phyloP scores from a whole-genome alignment of 2,329 filamentous ascomycete species.

The Arthrobotrys musiformis region DNA sequence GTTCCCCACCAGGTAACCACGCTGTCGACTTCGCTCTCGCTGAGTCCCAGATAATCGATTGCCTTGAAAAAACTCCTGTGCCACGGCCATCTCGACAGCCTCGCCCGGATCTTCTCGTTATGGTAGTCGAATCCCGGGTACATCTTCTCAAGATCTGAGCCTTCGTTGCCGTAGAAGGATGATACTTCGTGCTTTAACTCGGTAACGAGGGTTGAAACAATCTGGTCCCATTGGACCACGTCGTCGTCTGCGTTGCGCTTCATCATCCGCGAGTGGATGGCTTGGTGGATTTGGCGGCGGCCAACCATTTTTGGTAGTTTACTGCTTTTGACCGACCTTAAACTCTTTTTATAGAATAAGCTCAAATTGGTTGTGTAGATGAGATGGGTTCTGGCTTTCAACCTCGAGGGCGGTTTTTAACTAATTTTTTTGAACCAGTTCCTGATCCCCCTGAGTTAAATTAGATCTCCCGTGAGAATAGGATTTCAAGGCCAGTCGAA shows the following conservation, averaged over 20 bases:
- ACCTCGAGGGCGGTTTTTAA: not conserved
- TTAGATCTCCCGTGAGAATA: not conserved
- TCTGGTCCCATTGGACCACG: slow-evolving; percentile 55
- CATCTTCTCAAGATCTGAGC: slow-evolving; percentile 55
- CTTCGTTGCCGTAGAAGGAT: slow-evolving; percentile 57
- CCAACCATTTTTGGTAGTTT: slow-evolving; percentile 48
- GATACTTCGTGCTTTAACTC: slow-evolving; percentile 58
- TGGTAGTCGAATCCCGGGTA: slow-evolving; percentile 59
- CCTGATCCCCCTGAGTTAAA: not conserved
- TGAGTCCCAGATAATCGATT: slow-evolving; percentile 57
- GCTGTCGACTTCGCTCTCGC: slow-evolving; percentile 57
- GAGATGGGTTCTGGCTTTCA: not conserved
- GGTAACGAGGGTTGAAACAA: slow-evolving; percentile 54
- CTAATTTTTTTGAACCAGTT: not conserved
- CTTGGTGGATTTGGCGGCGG: slow-evolving; percentile 54
- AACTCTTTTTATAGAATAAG: not conserved
- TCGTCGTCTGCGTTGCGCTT: slow-evolving; percentile 55
- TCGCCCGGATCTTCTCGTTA: slow-evolving; percentile 54
- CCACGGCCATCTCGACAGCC: slow-evolving; percentile 56
- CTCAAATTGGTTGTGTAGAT: not conserved
- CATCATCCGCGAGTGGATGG: slow-evolving; percentile 56
- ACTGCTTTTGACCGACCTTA: not conserved
- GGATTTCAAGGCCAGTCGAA: slow-evolving; percentile 10
- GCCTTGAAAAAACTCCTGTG: slow-evolving; percentile 57
- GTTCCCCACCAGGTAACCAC: slow-evolving; percentile 58